Conservation (phyloP, 2,329 filamentous ascomycete genomes). For the Microdochium bolleyi region DNA sequence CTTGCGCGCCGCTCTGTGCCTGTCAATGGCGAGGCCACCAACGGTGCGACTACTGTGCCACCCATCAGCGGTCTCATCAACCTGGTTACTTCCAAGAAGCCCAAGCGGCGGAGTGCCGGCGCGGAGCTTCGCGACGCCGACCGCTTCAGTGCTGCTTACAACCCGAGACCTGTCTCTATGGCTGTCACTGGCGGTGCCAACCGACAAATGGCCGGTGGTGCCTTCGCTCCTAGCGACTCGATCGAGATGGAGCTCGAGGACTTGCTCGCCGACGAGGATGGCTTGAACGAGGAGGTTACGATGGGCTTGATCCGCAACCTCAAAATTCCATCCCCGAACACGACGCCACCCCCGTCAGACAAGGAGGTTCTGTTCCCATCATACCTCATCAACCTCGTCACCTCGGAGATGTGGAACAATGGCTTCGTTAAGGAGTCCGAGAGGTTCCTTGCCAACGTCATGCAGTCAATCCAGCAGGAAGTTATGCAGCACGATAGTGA, state of each 20-base stretch:
- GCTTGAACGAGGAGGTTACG: slow-evolving; percentile 92
- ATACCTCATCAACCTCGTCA: slow-evolving; percentile 97
- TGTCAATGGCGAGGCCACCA: slow-evolving; percentile 60
- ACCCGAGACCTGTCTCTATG: slow-evolving; percentile 94
- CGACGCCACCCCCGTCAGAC: slow-evolving; percentile 84
- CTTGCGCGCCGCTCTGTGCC: slow-evolving; percentile 72
- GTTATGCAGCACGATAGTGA: slow-evolving; percentile 99
- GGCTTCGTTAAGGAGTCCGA: slow-evolving; percentile 99
- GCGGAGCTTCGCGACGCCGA: slow-evolving; percentile 79
- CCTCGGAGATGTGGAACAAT: slow-evolving; percentile 99
- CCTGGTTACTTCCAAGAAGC: slow-evolving; percentile 92
- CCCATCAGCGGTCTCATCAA: slow-evolving; percentile 80
- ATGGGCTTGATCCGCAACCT: slow-evolving; percentile 94
- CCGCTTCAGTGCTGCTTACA: slow-evolving; percentile 86
- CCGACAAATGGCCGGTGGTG: slow-evolving; percentile 63
- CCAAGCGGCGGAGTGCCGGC: slow-evolving; percentile 87
- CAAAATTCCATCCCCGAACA: slow-evolving; percentile 86
- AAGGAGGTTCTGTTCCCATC: slow-evolving; percentile 98
- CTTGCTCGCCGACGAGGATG: slow-evolving; percentile 89
- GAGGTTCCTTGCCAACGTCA: slow-evolving; percentile 96
- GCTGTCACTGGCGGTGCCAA: slow-evolving; percentile 63
- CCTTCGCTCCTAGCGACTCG: slow-evolving; percentile 78
- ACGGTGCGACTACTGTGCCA: slow-evolving; percentile 51
- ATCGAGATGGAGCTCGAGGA: slow-evolving; percentile 93
- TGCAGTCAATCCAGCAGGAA: slow-evolving; percentile 99